phyloP scores from a whole-genome alignment of 805 yeast genomes.

The Monosporozyma yasuniensis region DNA sequence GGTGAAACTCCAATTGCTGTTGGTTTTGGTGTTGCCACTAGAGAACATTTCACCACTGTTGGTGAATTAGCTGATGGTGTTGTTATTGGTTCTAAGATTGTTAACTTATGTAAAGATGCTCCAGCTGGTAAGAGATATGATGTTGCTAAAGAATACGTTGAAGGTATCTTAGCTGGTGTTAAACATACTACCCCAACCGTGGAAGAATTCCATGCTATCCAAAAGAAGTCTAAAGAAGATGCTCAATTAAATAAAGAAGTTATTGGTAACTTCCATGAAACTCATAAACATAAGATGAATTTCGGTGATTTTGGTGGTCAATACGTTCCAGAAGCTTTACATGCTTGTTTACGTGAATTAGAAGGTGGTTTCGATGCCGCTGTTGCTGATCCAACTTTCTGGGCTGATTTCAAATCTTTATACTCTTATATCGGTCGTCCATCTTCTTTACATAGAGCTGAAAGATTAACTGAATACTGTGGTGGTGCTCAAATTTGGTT shows the following conservation, averaged over 20 bases:
- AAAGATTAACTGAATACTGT: slow-evolving; percentile 75
- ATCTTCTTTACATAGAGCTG: slow-evolving; percentile 83
- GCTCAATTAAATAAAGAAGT: slow-evolving; percentile 16
- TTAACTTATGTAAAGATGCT: slow-evolving; percentile 60
- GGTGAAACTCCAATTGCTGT: slow-evolving; percentile 81
- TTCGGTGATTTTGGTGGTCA: slow-evolving; percentile 98
- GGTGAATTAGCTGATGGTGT: slow-evolving; percentile 87
- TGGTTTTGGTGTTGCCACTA: slow-evolving; percentile 93
- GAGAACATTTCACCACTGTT: slow-evolving; percentile 78
- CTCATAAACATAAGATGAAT: slow-evolving; percentile 60
- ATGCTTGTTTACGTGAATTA: slow-evolving; percentile 81
- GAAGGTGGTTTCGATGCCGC: slow-evolving; percentile 85
- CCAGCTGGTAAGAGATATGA: slow-evolving; percentile 49
- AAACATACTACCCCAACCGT: slow-evolving; percentile 27
- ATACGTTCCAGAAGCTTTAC: slow-evolving; percentile 94
- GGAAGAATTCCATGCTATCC: slow-evolving; percentile 33
- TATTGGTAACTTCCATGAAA: slow-evolving; percentile 40
- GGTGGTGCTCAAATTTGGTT: slow-evolving; percentile 98
- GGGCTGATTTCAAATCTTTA: slow-evolving; percentile 82
- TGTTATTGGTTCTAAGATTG: slow-evolving; percentile 85
- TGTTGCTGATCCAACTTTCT: slow-evolving; percentile 79
- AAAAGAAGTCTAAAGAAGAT: slow-evolving; percentile 20
- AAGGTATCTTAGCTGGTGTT: slow-evolving; percentile 57
- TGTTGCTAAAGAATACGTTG: slow-evolving; percentile 58
- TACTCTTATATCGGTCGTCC: slow-evolving; percentile 97